Conservation (phyloP, 2,329 filamentous ascomycete genomes). For the Fonsecaea pugnacius region DNA sequence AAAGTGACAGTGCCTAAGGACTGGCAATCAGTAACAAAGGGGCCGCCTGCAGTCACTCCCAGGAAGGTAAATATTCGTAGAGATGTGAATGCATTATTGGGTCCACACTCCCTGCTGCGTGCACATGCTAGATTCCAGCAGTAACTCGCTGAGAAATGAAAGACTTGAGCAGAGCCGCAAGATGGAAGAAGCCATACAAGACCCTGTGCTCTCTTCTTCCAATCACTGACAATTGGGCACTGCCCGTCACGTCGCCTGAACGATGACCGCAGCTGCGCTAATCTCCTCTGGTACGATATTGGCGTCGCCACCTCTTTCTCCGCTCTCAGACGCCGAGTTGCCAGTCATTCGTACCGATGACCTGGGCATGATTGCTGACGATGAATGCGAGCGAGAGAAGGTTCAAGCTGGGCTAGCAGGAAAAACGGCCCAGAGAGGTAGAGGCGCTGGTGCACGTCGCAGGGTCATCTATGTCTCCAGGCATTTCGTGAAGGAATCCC, state of each 20-base stretch:
- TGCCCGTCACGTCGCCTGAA: not conserved
- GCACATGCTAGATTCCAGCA: not conserved
- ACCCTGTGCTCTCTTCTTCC: not conserved
- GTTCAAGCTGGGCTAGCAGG: not conserved
- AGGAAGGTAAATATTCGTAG: not conserved
- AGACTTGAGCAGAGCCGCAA: not conserved
- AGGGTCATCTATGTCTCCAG: conserved; percentile 35
- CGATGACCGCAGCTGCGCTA: conserved; percentile 20
- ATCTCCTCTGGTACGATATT: not conserved
- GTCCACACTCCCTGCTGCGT: not conserved
- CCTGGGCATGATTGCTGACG: conserved; percentile 30
- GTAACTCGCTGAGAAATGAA: not conserved
- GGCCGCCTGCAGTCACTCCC: not conserved
- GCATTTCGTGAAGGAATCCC: conserved; percentile 28
- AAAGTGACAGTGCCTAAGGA: not conserved
- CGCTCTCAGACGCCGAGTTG: conserved; percentile 17
- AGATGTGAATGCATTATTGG: not conserved
- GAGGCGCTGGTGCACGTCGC: conserved; percentile 19
- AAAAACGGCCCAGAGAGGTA: conserved; percentile 17
- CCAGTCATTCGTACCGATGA: conserved; percentile 26
- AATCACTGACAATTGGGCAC: not conserved
- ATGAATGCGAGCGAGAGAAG: conserved; percentile 17
- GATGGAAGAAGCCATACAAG: not conserved
- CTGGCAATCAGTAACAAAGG: not conserved
- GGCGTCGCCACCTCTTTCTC: conserved; percentile 9